phyloP scores from a whole-genome alignment of 371 early-diverging fungal species.

The Mortierella sp. region DNA sequence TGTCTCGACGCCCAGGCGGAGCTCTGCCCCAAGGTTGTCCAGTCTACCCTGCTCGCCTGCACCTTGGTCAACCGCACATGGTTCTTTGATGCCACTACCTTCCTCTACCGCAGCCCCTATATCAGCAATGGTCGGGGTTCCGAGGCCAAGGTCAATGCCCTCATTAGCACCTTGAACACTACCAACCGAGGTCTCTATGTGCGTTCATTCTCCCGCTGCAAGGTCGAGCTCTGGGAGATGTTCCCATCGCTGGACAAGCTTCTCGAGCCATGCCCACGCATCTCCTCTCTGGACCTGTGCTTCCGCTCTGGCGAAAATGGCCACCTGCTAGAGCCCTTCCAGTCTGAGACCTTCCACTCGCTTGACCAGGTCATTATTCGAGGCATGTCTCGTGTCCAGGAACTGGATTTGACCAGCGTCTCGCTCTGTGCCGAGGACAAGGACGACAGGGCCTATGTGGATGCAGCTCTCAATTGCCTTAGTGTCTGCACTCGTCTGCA shows the following conservation, averaged over 20 bases:
- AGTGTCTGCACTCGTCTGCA: slow-evolving; percentile 44
- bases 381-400: slow-evolving; percentile 39
- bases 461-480: slow-evolving; percentile 50
- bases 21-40: slow-evolving; percentile 33
- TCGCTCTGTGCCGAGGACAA: slow-evolving; percentile 26
- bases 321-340: slow-evolving; percentile 46
- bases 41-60: slow-evolving; percentile 46
- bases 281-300: slow-evolving; percentile 41
- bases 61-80: slow-evolving; percentile 49
- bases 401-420: slow-evolving; percentile 48
- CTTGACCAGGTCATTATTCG: slow-evolving; percentile 22
- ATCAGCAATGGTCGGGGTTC: slow-evolving; percentile 42
- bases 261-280: slow-evolving; percentile 37
- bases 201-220: slow-evolving; percentile 49
- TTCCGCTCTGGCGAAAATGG: slow-evolving; percentile 47
- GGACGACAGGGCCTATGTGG: slow-evolving; percentile 44
- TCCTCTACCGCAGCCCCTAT: slow-evolving; percentile 47
- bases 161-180: slow-evolving; percentile 43
- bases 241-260: slow-evolving; percentile 37
- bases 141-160: slow-evolving; percentile 33
- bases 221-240: slow-evolving; percentile 51
- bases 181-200: slow-evolving; percentile 46
- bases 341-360: slow-evolving; percentile 32
- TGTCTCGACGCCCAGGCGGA: slow-evolving; percentile 50
- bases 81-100: slow-evolving; percentile 51